A percentile compares a stretch with the other conserved stretches of the same genome.
These are phyloP conservation scores for Arthrinium puccinioides DNA, from an alignment of 2,329 filamentous ascomycete species.

Conservation along the genomic window DNA sequence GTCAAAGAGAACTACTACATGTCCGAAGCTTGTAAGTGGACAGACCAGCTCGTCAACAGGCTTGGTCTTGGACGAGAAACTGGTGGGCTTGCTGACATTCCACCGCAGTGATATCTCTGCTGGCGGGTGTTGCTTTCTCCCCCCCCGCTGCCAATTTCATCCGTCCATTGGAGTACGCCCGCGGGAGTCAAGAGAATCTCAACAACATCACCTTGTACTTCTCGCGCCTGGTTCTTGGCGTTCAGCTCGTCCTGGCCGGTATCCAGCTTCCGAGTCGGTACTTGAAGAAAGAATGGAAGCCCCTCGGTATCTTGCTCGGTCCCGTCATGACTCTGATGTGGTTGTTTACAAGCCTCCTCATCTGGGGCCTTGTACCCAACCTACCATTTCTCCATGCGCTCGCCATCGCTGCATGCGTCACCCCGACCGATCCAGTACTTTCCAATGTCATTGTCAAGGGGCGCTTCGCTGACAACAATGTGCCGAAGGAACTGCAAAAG, in stretches of 20 bases:
- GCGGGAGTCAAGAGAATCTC: conserved; percentile 47
- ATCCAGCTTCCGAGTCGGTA: conserved; percentile 83
- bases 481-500: conserved; percentile 72
- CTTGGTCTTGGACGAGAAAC: no score
- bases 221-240: conserved; percentile 77
- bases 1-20: conserved; percentile 87
- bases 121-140: conserved; percentile 73
- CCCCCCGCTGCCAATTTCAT: conserved; percentile 72
- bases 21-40: conserved; percentile 72
- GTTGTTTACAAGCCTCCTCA: conserved; percentile 68
- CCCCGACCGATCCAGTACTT: conserved; percentile 81
- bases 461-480: conserved; percentile 85
- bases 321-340: conserved; percentile 86
- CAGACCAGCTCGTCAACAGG: not conserved
- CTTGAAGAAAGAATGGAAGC: conserved; percentile 69
- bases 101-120: conserved; percentile 66
- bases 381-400: conserved; percentile 71
- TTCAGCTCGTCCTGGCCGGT: conserved; percentile 83
- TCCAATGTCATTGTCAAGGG: conserved; percentile 90
- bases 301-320: conserved; percentile 66
- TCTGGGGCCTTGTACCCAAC: conserved; percentile 69
- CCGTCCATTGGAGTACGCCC: conserved; percentile 67
- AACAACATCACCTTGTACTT: conserved; percentile 76
- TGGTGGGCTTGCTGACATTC: not conserved
- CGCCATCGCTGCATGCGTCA: conserved; percentile 78